Evolutionary conservation across 164 flowering plant species (phyloP).

Genomic region (Tetrastigma voinierianum): DNA sequence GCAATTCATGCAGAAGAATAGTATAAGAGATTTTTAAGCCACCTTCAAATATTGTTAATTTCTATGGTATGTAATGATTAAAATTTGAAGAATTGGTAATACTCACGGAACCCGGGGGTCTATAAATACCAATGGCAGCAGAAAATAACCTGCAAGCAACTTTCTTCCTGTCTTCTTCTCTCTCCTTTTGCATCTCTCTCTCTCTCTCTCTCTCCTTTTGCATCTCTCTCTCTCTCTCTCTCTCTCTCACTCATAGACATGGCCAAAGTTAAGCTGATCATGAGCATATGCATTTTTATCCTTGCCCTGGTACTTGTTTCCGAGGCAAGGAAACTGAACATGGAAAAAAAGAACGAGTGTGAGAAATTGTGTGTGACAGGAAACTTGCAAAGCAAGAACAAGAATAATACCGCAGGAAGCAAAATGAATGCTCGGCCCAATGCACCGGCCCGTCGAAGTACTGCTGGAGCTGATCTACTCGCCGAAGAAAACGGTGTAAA

Average conservation of each 20-base stretch:
- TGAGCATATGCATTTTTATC: constrained; percentile 15
- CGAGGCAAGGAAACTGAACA: constrained; percentile 23
- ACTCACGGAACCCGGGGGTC: background rate
- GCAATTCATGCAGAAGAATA: too few species aligned
- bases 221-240: background rate
- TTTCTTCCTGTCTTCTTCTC: background rate
- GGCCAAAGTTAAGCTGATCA: constrained; percentile 25
- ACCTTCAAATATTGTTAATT: too few species aligned
- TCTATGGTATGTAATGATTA: too few species aligned
- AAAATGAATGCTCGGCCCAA: background rate
- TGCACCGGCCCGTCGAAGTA: too few species aligned
- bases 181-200: background rate
- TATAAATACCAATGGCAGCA: constrained; percentile 10
- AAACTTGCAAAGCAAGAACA: background rate
- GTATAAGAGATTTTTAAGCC: background rate
- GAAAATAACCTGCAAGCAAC: too few species aligned
- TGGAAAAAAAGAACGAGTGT: background rate
- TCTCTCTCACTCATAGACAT: constrained; percentile 3
- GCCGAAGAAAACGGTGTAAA: constrained; percentile 8
- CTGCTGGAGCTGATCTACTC: background rate
- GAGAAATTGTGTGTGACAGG: too few species aligned
- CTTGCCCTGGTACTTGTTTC: constrained; percentile 14
- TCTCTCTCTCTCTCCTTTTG: background rate
- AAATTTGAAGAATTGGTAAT: too few species aligned
- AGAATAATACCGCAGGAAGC: too few species aligned